Conservation (phyloP, 2,329 filamentous ascomycete species). For the Chaetomium sp. region DNA sequence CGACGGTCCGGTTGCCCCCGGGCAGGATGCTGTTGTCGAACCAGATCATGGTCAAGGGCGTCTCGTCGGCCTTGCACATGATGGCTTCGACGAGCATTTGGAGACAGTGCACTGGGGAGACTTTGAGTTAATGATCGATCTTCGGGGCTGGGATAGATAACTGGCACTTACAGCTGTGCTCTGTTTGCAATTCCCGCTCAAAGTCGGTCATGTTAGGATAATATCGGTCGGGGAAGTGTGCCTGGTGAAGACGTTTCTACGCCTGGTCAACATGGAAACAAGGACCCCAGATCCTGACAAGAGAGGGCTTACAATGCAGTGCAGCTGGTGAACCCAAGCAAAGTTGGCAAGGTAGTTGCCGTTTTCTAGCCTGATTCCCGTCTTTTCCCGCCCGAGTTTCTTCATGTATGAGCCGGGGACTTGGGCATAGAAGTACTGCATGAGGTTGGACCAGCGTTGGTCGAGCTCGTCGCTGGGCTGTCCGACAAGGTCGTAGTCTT, state of each 20-base stretch:
- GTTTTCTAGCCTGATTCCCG: not conserved
- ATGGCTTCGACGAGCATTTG: not conserved
- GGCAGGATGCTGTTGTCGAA: slow-evolving; percentile 2
- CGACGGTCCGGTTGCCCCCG: not conserved
- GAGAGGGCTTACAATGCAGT: not conserved
- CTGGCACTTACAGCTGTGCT: not conserved
- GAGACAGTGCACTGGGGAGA: not conserved
- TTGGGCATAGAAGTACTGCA: slow-evolving; percentile 1
- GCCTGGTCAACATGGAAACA: not conserved
- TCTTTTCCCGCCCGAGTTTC: not conserved
- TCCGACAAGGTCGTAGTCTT: not conserved
- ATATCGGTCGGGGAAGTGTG: not conserved
- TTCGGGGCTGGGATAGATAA: too few relatives aligned
- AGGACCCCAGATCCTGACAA: not conserved
- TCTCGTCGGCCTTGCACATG: slow-evolving; percentile 2
- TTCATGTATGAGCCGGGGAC: not conserved
- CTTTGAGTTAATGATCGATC: too few relatives aligned
- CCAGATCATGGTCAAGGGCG: slow-evolving; percentile 1
- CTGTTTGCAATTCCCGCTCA: not conserved
- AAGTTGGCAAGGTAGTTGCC: not conserved
- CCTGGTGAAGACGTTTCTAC: not conserved
- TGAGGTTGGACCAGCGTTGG: not conserved
- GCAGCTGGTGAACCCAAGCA: not conserved
- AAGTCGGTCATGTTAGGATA: slow-evolving; percentile 1
- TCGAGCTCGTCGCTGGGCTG: not conserved